Evolutionary conservation across 306 rosid genomes (phyloP).

Genomic region (Acmispon strigosus): DNA sequence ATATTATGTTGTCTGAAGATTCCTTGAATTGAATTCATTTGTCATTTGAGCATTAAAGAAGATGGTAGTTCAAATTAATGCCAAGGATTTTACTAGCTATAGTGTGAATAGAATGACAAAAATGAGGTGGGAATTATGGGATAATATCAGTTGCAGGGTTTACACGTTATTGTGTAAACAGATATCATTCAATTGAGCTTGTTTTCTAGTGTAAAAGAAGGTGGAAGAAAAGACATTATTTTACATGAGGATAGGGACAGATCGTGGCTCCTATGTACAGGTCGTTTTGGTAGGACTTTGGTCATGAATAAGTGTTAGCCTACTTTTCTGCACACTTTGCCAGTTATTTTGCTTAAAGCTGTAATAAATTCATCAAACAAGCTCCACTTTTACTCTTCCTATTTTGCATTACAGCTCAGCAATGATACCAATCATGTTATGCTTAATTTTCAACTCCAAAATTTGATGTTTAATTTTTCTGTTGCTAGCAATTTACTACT

Average conservation of each 20-base stretch:
- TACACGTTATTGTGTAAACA: slow-evolving; percentile 32
- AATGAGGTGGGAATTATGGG: not conserved
- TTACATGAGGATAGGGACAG: slow-evolving; percentile 40
- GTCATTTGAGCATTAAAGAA: not conserved
- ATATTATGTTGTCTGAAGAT: slow-evolving; percentile 2
- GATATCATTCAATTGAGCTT: slow-evolving; percentile 8
- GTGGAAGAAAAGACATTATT: slow-evolving; percentile 24
- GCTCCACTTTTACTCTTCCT: not conserved
- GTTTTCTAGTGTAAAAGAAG: slow-evolving; percentile 36
- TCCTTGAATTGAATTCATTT: not conserved
- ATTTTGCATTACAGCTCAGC: not conserved
- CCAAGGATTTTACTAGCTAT: not conserved
- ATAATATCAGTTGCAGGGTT: slow-evolving; percentile 16
- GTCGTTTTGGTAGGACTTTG: not conserved
- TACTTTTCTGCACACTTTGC: slow-evolving; percentile 18
- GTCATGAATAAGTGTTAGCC: slow-evolving; percentile 8
- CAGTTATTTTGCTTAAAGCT: not conserved
- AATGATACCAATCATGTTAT: slow-evolving; percentile 8
- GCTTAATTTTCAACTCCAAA: not conserved
- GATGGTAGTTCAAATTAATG: not conserved
- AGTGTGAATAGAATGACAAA: not conserved
- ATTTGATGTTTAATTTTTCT: not conserved
- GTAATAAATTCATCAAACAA: not conserved
- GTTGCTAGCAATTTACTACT: not conserved
- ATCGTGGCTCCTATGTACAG: slow-evolving; percentile 15